Conservation (phyloP, 306 rosid genomes). For the Leucaena leucocephala region DNA sequence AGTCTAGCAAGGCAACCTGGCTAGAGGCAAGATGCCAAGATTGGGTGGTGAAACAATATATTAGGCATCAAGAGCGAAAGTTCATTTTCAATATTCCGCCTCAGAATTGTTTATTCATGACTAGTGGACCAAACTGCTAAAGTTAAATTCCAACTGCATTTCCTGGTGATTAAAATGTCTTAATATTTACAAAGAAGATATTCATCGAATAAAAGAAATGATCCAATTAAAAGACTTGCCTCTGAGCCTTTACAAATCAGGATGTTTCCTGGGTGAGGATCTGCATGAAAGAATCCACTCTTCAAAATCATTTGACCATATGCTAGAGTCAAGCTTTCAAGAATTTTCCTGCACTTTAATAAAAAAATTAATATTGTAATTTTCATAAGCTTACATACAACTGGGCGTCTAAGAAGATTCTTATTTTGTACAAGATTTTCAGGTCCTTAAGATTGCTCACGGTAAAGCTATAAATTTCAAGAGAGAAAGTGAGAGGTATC, state of each 20-base stretch:
- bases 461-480: too few species aligned
- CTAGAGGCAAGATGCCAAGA: conserved; percentile 34
- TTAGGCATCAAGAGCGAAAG: conserved; percentile 27
- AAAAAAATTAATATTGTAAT: conserved; percentile 13
- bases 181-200: conserved; percentile 22
- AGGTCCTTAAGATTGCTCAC: not conserved
- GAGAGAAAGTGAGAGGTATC: not conserved
- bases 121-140: not conserved
- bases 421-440: not conserved
- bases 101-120: not conserved
- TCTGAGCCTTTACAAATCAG: conserved; percentile 92
- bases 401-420: conserved; percentile 16
- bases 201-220: conserved; percentile 11
- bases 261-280: conserved; percentile 97
- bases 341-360: conserved; percentile 78
- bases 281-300: conserved; percentile 95
- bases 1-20: conserved; percentile 95
- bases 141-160: conserved; percentile 7
- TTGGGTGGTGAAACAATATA: conserved; percentile 32
- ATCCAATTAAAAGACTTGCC: conserved; percentile 61
- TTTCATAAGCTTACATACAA: conserved; percentile 13
- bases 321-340: conserved; percentile 86
- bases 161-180: conserved; percentile 21
- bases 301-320: conserved; percentile 98
- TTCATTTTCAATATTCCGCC: conserved; percentile 31